phyloP scores from a whole-genome alignment of 164 flowering plant species.

The Vitis riparia region DNA sequence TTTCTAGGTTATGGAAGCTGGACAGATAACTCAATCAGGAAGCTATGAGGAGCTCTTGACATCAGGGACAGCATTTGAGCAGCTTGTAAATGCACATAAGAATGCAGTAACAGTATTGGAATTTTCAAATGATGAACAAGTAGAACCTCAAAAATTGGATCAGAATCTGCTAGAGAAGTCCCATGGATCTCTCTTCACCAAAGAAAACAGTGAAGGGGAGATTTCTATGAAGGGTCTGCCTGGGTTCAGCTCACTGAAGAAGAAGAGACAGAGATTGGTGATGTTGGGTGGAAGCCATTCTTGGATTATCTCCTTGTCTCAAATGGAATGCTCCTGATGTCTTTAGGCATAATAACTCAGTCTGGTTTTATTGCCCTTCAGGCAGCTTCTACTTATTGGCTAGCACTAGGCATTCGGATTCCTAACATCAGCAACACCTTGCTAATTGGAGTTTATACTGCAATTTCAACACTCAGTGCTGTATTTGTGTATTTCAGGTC shows the following conservation, averaged over 20 bases:
- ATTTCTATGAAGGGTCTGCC: conserved; percentile 35
- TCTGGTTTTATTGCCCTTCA: conserved; percentile 55
- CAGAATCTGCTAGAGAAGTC: conserved; percentile 16
- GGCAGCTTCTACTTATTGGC: conserved; percentile 70
- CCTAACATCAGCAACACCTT: conserved; percentile 41
- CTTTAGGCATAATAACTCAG: conserved; percentile 33
- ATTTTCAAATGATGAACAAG: conserved; percentile 13
- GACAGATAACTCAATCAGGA: conserved; percentile 67
- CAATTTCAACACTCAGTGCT: conserved; percentile 50
- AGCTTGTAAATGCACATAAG: conserved; percentile 79
- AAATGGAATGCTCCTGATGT: conserved; percentile 36
- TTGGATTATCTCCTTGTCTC: conserved; percentile 62
- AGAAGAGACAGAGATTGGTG: conserved; percentile 71
- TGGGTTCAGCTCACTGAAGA: conserved; percentile 67
- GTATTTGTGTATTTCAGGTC: conserved; percentile 59
- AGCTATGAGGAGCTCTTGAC: conserved; percentile 59
- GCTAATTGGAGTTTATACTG: conserved; percentile 65
- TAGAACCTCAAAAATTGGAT: conserved; percentile 8
- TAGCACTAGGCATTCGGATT: conserved; percentile 56
- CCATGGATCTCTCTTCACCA: neutral
- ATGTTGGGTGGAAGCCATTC: conserved; percentile 76
- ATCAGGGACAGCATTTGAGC: conserved; percentile 69
- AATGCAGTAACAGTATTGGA: conserved; percentile 44
- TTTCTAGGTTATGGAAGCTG: conserved; percentile 67
- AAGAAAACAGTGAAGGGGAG: conserved; percentile 36